phyloP scores from a whole-genome alignment of 1,139 yeast species.

The Spencermartinsiella ligniputridi region DNA sequence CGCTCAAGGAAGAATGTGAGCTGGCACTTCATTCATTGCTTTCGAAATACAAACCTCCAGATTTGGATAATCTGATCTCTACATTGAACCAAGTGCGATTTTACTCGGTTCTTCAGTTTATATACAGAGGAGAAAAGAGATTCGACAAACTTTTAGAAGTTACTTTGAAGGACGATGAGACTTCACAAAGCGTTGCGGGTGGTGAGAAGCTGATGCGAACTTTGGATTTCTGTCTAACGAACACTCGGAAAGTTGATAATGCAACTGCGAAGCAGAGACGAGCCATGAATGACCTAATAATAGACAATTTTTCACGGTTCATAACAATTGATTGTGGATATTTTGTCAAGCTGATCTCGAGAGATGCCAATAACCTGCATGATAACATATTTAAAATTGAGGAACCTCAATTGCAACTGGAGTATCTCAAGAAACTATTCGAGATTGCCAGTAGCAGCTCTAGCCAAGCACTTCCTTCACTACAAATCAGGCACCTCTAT shows the following conservation, averaged over 20 bases:
- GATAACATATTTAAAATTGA: constrained; percentile 22
- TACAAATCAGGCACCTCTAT: constrained; percentile 25
- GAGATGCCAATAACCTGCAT: constrained; percentile 23
- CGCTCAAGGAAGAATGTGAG: constrained; percentile 57
- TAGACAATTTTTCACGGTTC: constrained; percentile 20
- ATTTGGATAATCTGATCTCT: constrained; percentile 44
- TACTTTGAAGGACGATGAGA: constrained; percentile 31
- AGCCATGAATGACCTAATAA: constrained; percentile 18
- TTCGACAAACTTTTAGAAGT: constrained; percentile 48
- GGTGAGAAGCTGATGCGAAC: constrained; percentile 24
- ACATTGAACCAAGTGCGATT: constrained; percentile 51
- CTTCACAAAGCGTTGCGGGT: constrained; percentile 12
- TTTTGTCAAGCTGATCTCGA: constrained; percentile 21
- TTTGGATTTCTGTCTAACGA: constrained; percentile 27
- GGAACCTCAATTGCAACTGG: constrained; percentile 20
- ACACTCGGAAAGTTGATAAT: constrained; percentile 13
- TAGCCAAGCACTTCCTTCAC: constrained; percentile 18
- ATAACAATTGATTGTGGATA: constrained; percentile 17
- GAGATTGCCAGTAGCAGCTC: constrained; percentile 12
- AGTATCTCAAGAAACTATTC: constrained; percentile 23
- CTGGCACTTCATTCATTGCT: constrained; percentile 65
- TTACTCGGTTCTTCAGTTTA: constrained; percentile 51
- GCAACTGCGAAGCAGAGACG: constrained; percentile 18
- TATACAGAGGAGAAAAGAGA: constrained; percentile 52
- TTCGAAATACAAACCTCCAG: constrained; percentile 55